Evolutionary conservation across 257 asterid species (phyloP), one percentile per base, ranked within the genome.

Genomic region (Gentiana macrophylla): DNA sequence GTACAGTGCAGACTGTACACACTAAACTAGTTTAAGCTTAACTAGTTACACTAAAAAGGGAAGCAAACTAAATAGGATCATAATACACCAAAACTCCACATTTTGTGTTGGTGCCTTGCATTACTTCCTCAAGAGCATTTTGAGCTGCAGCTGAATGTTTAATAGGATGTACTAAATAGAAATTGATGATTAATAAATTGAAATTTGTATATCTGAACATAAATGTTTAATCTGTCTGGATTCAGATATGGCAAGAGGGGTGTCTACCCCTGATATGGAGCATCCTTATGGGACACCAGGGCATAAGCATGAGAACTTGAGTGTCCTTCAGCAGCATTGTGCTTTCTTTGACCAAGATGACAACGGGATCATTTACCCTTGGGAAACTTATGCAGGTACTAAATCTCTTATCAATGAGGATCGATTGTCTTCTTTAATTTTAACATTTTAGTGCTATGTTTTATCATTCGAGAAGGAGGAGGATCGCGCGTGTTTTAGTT

Each of bases 201-300:
- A 24, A 24, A 24, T 0, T 24, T 24, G 24, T 24, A 24, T 24
- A 24, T 24, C 24, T 24, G 24, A 24, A 24, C 24, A 11, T 34
- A 52, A 37, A 2, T 9, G 6, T 47, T 48, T 34, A 32, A 4
- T n/a, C 12, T 62, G 32, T 48, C 2, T n/a, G 47, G n/a, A 52
- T 55, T 13, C 56, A 64, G 69, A 64, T 51, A 52, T 64, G 69
- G 69, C 69, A 3, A 68, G 94, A 52, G 94, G 72, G 38, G 53
- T 84, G 72, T 75, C 67, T 32, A 82, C 96, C 2, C 75, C 85
- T 0, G 96, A 84, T 51, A 72, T 60, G 79, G 94, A 78, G 13
- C 94, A 87, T 54, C 91, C 94, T 0, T 75, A 70, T 6, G 94
- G 94, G 49, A 84, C 96, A 1, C 77, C 81, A 0, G 96, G 92